Evolutionary conservation across 805 yeast genomes (phyloP), one percentile per base, ranked within the genome.

Genomic region (Teunomyces pallodes): DNA sequence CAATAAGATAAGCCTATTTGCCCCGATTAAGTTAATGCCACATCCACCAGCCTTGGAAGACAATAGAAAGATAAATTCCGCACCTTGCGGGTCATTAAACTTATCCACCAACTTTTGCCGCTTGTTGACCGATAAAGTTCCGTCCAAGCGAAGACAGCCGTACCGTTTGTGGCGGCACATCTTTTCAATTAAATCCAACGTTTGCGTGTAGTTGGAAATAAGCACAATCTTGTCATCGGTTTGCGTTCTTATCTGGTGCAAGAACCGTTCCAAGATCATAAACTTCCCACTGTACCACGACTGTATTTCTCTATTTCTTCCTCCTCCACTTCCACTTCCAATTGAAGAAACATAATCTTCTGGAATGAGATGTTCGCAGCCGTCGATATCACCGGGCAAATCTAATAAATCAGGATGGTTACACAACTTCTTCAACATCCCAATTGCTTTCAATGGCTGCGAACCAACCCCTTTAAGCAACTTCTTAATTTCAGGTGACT

Each of bases 21-120:
- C 99, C 9, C 99, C 99, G 59, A 94, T 92, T 58, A 94, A 77
- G 64, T 94, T 94, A 59, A 94, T 89, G 69, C 99, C 99, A 74
- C 99, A 94, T 1, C 99, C 99, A 58, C 99, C 99, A 1, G 99
- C 99, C 66, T 94, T 94, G 6, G 96, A 88, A 62, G 96, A 88
- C 45, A 94, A 72, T 50, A 94, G 73, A 58, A 94, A 94, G 2
- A 94, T 83, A 64, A 92, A 94, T 55, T 91, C 97, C 1, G 82
- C 76, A 1, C 90, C 87, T 40, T 87, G 86, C 1, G 97, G 97
- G 58, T 94, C 87, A 61, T 94, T 94, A 68, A 94, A 91, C 55
- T 79, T 73, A 65, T 92, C 98, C 14, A 94, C 99, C 29, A 92
- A 73, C 57, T 87, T 90, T 60, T 94, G 98, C 53, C 99, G 80